Evolutionary conservation across 2,329 filamentous ascomycete species (phyloP), one percentile per base, ranked within the genome.

Genomic region (Pezicula rhizophila): DNA sequence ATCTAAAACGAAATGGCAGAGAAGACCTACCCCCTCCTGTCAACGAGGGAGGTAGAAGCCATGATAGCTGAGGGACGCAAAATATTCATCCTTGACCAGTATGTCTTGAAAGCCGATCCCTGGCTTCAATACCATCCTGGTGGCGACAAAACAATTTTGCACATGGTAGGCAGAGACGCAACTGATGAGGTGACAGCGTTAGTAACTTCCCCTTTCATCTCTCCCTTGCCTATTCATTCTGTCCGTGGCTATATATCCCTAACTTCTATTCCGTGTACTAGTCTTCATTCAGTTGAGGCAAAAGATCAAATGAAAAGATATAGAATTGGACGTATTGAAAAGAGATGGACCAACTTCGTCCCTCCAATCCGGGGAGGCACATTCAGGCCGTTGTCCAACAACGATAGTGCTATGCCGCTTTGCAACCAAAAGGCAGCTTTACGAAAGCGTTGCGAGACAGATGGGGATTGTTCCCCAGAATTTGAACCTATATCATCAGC

Each of bases 101-200:
- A 82, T 58, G 89, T 96, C 5, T 68, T 96, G 56, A 95, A 89
- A 68, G 81, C 88, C 28, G 90, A 96, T 66, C 77, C 84, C 38
- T 97, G 89, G 88, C 72, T 92, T 42, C 79, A 80, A 42, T 95
- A 87, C 62, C 92, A 96, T 62, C 92, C 92, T 8, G 92, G 92
- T 47, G 92, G 92, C 57, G 83, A 90, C 59, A 91, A 89, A 68
- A 78, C 91, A 45, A 92, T 96, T 55, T 74, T 82, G 64, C 92
- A 96, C 64, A 91, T 96, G 88, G 80, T 96, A 49, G 89, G 89
- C 51, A 80, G 85, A 66, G 89, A 95, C 78, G 91, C 88, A 40
- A 95, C 91, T 12, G 90, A 96, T 66, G 91, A 96, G 67, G 84
- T 96, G 53, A 87, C 85, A 66, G 87, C 84, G 87, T 96, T 77